phyloP scores from a whole-genome alignment of 176 grass and related monocot species.

The Oryza officinalis region DNA sequence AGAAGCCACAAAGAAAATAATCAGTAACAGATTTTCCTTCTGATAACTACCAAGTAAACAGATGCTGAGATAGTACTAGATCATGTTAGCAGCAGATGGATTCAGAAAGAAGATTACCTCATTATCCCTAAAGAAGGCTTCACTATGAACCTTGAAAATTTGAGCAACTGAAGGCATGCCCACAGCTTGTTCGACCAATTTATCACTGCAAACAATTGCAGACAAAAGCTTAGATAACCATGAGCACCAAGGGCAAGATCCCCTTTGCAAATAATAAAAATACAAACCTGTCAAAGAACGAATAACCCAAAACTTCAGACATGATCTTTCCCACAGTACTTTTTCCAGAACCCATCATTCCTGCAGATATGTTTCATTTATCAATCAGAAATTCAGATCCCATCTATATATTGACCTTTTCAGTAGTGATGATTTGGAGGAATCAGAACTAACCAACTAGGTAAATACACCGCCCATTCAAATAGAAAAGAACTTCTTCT shows the following conservation, averaged over 20 bases:
- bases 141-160: constrained; percentile 94
- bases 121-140: constrained; percentile 94
- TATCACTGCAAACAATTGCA: constrained; percentile 66
- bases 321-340: constrained; percentile 96
- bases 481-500: constrained; percentile 76
- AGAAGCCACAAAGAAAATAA: constrained; percentile 10
- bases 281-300: constrained; percentile 91
- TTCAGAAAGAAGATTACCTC: constrained; percentile 55
- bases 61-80: not conserved
- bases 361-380: constrained; percentile 40
- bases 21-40: not conserved
- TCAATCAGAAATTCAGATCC: constrained; percentile 30
- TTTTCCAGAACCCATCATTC: constrained; percentile 99
- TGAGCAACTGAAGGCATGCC: constrained; percentile 91
- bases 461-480: constrained; percentile 89
- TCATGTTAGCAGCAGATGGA: constrained; percentile 11
- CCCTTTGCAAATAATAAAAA: constrained; percentile 15
- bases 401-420: constrained; percentile 17
- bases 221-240: constrained; percentile 22
- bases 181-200: constrained; percentile 93
- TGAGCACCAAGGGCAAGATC: not conserved
- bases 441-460: constrained; percentile 79
- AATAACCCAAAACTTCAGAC: constrained; percentile 89
- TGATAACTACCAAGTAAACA: not conserved
- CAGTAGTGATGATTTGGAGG: not conserved